These are phyloP conservation scores for Hypomyces perniciosus DNA, from an alignment of 2,329 filamentous ascomycete genomes.

Conservation along the genomic window DNA sequence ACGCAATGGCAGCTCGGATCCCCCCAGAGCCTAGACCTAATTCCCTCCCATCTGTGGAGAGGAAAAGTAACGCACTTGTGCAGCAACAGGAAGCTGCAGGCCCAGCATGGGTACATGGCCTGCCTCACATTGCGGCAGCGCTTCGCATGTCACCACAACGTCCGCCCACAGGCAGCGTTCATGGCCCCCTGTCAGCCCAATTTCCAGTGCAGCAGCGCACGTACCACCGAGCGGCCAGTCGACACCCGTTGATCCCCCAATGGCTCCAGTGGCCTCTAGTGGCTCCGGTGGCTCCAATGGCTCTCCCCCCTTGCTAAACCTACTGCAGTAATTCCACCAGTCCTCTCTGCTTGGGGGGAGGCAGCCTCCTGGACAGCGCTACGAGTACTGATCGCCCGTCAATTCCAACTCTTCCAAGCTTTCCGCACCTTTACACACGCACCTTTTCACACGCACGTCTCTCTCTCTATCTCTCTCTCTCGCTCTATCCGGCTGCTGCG, in stretches of 20 bases:
- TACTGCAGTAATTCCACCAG: not conserved
- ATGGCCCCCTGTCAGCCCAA: slow-evolving; percentile 10
- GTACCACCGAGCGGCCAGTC: slow-evolving; percentile 8
- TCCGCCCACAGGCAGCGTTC: too few species aligned
- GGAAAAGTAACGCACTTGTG: too few species aligned
- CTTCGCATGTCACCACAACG: not conserved
- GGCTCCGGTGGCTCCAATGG: not conserved
- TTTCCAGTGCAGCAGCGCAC: slow-evolving; percentile 15
- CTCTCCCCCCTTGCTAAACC: slow-evolving; percentile 6
- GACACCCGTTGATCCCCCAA: not conserved
- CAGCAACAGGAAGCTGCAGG: too few species aligned
- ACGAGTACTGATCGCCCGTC: not conserved
- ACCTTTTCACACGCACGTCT: not conserved
- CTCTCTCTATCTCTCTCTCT: not conserved
- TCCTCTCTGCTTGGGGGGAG: not conserved
- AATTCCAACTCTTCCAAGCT: not conserved
- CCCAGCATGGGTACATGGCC: too few species aligned
- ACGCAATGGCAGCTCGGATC: too few species aligned
- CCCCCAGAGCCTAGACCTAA: too few species aligned
- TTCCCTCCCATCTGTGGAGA: too few species aligned
- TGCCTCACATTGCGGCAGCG: not conserved
- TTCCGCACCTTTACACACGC: too few species aligned
- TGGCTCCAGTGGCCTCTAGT: not conserved
- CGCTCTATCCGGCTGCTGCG: not conserved
- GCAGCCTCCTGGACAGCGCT: not conserved